phyloP scores from a whole-genome alignment of 208 protist genomes.

The Leishmania turanica region DNA sequence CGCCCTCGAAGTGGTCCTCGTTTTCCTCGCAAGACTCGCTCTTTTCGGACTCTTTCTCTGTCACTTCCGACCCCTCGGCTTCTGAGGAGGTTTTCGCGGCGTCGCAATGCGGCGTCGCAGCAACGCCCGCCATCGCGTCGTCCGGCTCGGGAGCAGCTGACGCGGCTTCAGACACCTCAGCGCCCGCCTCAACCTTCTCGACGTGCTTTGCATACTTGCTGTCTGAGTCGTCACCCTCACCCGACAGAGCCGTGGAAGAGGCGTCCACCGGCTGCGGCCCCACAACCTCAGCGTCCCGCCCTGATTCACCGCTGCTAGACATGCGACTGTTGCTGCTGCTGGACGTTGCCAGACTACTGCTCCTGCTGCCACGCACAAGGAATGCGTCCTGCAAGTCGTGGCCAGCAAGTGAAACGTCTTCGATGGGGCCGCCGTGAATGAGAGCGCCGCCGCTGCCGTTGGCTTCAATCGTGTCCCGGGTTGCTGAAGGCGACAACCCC shows the following conservation, averaged over 20 bases:
- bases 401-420: neutral
- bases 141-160: neutral
- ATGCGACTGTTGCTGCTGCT: conserved; percentile 2
- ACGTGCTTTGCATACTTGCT: neutral
- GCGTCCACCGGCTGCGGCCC: neutral
- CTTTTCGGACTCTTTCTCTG: conserved; percentile 1
- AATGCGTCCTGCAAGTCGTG: conserved; percentile 19
- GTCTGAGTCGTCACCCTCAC: neutral
- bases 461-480: neutral
- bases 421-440: neutral
- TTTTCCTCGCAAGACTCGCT: neutral
- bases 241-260: neutral
- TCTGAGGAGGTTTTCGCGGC: neutral
- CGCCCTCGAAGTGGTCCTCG: conserved; percentile 6
- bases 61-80: neutral
- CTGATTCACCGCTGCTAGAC: neutral
- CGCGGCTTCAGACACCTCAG: neutral
- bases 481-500: neutral
- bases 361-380: conserved; percentile 10
- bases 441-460: neutral
- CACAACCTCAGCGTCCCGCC: neutral
- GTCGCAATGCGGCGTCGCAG: neutral
- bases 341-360: conserved; percentile 7
- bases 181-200: neutral
- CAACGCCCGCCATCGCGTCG: neutral